phyloP scores from a whole-genome alignment of 1,139 yeast species.

The Yamadazyma trypodendri region DNA sequence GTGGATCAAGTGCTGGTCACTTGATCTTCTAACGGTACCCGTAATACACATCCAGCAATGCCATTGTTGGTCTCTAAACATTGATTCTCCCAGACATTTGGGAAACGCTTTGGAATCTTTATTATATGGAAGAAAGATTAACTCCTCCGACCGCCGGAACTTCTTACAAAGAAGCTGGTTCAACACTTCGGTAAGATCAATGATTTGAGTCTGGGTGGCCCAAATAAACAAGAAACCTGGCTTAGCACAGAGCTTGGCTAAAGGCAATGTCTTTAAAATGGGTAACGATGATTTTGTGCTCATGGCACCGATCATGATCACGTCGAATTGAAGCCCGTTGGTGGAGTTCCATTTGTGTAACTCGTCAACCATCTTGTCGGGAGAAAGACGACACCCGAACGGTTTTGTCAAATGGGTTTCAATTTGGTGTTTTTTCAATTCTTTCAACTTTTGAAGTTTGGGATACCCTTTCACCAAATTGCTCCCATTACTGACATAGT shows the following conservation, averaged over 20 bases:
- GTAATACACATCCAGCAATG: conserved; percentile 98
- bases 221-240: conserved; percentile 87
- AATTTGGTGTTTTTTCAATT: conserved; percentile 55
- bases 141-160: conserved; percentile 85
- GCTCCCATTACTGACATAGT: conserved; percentile 60
- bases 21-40: conserved; percentile 85
- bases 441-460: conserved; percentile 65
- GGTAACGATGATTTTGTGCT: conserved; percentile 63
- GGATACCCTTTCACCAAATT: conserved; percentile 84
- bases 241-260: conserved; percentile 70
- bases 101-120: conserved; percentile 63
- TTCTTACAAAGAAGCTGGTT: conserved; percentile 68
- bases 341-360: conserved; percentile 60
- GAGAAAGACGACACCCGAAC: conserved; percentile 58
- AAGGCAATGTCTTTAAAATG: conserved; percentile 61
- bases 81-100: conserved; percentile 16
- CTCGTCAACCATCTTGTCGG: conserved; percentile 53
- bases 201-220: conserved; percentile 75
- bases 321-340: conserved; percentile 70
- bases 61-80: conserved; percentile 64
- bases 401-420: conserved; percentile 55
- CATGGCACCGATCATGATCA: conserved; percentile 87
- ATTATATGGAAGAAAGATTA: conserved; percentile 65
- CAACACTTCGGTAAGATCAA: conserved; percentile 56
- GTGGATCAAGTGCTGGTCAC: conserved; percentile 81